Evolutionary conservation across 345 rosid genomes (phyloP), one percentile per base, ranked within the genome.

Genomic region (Streptanthus diversifolius): DNA sequence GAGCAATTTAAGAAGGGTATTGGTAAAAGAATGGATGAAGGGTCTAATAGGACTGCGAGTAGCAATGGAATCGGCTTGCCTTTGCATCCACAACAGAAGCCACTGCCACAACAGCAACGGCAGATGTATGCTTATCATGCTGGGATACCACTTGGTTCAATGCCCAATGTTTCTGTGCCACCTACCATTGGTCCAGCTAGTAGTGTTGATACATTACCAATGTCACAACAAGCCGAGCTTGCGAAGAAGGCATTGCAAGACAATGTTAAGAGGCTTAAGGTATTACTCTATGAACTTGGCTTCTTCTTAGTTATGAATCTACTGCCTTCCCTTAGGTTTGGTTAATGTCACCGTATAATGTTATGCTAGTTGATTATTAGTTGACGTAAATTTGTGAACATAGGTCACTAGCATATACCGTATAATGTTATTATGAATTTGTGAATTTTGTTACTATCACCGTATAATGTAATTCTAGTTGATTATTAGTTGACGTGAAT

Each of bases 1-100:
- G 98, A 89, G 87, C 97, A 93, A 61, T 81, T 83, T 45, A 86
- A 90, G 83, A 93, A 93, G 83, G 96, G 86, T 63, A 79, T 89
- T 53, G 95, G 97, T 67, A 91, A 86, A 83, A 87, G 96, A 81
- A 78, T 91, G 75, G 97, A 89, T 70, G 91, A 91, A 64, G 80
- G 78, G 9, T 66, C 88, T 49, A 51, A 52, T 61, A 77, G 87
- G 78, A 82, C 63, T 47, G 70, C 55, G 18, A 71, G 71, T 70
- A 63, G 70, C 70, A 77, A 66, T 63, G 68, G 56, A 66, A 41
- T 69, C 36, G 68, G 74, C 41, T 68, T 76, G 73, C 30, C 81
- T 61, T 45, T 60, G 66, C 69, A 70, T 62, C 70, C 59, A 35
- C 72, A 65, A 13, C 65, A 73, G 55, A 63, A 63, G 37, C 19